Evolutionary conservation across 176 grass and related monocot genomes (phyloP).

Genomic region (Carex parvula): DNA sequence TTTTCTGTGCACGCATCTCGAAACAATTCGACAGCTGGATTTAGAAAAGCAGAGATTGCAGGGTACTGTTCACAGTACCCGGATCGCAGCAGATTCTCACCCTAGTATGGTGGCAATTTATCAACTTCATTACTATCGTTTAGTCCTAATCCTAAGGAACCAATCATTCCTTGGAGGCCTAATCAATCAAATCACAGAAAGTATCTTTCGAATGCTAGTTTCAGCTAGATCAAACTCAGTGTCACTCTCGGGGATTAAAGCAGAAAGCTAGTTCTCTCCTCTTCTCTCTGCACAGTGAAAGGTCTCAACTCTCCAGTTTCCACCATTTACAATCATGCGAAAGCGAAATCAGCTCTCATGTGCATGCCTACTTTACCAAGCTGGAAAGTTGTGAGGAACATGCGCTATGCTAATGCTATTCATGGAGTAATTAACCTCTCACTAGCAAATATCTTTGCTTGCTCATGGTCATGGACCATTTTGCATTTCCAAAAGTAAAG

Average conservation of each 20-base stretch:
- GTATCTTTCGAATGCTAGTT: neutral
- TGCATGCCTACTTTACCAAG: neutral
- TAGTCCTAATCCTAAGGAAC: neutral
- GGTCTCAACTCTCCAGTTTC: constrained; percentile 9
- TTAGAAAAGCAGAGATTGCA: no score
- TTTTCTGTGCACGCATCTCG: no score
- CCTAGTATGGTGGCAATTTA: neutral
- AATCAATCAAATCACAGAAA: constrained; percentile 8
- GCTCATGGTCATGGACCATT: neutral
- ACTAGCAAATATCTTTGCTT: neutral
- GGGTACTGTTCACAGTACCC: no score
- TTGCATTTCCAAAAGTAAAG: neutral
- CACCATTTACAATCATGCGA: constrained; percentile 20
- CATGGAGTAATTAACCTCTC: neutral
- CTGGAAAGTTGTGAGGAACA: constrained; percentile 21
- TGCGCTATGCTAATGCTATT: neutral
- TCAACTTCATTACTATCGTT: neutral
- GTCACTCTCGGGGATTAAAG: neutral
- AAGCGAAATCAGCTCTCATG: constrained; percentile 1
- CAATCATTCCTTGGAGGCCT: neutral
- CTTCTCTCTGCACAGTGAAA: neutral
- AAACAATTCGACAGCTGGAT: no score
- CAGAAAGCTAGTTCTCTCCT: neutral
- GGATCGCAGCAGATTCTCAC: no score
- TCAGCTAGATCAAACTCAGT: constrained; percentile 4